A percentile compares a stretch with the other conserved stretches of the same genome.
Evolutionary conservation across 2,329 filamentous ascomycete genomes (phyloP).

Genomic region (Kalmusia sp.): DNA sequence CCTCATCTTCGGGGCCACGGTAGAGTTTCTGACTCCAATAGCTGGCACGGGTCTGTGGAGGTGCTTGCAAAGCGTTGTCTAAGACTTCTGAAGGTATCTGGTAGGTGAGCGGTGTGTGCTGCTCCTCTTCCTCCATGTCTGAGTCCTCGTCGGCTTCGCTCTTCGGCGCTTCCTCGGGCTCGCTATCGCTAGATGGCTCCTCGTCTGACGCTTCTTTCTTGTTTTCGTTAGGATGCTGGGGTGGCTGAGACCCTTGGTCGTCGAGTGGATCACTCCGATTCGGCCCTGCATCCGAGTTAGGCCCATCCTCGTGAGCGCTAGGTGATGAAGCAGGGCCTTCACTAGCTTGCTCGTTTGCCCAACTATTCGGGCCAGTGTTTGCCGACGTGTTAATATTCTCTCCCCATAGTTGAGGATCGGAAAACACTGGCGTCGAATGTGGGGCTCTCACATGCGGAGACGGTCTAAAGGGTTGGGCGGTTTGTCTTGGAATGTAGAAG

Average conservation of each 20-base stretch:
- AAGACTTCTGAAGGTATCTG: conserved; percentile 41
- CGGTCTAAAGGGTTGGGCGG: background rate
- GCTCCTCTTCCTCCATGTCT: conserved; percentile 23
- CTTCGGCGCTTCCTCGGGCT: conserved; percentile 1
- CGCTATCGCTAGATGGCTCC: conserved; percentile 10
- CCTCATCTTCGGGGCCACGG: conserved; percentile 60
- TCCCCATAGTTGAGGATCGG: background rate
- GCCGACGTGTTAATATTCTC: background rate
- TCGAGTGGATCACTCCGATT: background rate
- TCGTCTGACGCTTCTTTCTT: conserved; percentile 7
- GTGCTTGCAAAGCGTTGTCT: conserved; percentile 37
- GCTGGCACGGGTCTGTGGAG: conserved; percentile 35
- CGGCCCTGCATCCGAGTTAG: background rate
- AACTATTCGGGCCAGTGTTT: background rate
- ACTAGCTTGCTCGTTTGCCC: background rate
- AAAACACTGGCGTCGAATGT: conserved; percentile 3
- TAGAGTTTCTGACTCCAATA: conserved; percentile 77
- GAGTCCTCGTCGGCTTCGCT: conserved; percentile 12
- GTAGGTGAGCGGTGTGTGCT: conserved; percentile 33
- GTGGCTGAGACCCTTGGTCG: background rate
- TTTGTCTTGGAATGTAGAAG: too few relatives aligned
- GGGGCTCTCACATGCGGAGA: conserved; percentile 11
- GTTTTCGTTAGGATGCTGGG: background rate
- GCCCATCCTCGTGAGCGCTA: background rate
- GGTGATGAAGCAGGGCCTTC: background rate